A percentile compares a stretch with the other conserved stretches of the same genome.
Evolutionary conservation across 2,329 filamentous ascomycete species (phyloP).

Genomic region (Coniochaeta sp.): DNA sequence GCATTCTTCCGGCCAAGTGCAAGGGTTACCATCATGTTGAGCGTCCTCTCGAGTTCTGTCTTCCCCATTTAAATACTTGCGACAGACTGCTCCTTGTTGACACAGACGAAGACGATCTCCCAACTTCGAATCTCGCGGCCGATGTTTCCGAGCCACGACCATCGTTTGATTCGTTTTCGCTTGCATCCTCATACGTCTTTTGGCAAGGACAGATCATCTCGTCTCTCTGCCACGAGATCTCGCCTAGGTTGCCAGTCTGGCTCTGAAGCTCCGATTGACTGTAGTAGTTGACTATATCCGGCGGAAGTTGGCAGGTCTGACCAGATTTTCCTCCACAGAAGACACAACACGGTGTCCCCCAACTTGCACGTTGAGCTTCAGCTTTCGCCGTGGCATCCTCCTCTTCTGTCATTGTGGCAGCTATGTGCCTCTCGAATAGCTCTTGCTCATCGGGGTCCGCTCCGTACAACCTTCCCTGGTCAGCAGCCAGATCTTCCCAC

Average conservation of each 20-base stretch:
- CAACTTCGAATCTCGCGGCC: background rate
- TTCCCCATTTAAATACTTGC: background rate
- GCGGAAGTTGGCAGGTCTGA: background rate
- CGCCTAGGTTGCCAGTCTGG: background rate
- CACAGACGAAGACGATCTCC: background rate
- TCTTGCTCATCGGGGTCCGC: background rate
- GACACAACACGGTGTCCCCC: background rate
- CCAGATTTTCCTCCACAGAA: background rate
- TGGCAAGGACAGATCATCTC: background rate
- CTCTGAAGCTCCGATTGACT: background rate
- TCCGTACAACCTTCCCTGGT: background rate
- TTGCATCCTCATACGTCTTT: background rate
- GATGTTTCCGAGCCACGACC: background rate
- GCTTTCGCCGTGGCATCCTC: background rate
- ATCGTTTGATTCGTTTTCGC: background rate
- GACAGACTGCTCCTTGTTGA: background rate
- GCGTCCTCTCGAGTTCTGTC: background rate
- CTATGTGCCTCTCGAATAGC: background rate
- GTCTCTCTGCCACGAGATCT: background rate
- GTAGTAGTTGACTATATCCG: background rate
- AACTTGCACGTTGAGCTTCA: background rate
- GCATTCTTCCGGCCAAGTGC: background rate
- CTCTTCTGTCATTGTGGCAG: background rate
- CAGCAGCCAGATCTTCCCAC: conserved; percentile 11
- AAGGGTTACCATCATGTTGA: background rate